phyloP scores from a whole-genome alignment of 768 basidiomycete genomes.

The Auriscalpium orientale region DNA sequence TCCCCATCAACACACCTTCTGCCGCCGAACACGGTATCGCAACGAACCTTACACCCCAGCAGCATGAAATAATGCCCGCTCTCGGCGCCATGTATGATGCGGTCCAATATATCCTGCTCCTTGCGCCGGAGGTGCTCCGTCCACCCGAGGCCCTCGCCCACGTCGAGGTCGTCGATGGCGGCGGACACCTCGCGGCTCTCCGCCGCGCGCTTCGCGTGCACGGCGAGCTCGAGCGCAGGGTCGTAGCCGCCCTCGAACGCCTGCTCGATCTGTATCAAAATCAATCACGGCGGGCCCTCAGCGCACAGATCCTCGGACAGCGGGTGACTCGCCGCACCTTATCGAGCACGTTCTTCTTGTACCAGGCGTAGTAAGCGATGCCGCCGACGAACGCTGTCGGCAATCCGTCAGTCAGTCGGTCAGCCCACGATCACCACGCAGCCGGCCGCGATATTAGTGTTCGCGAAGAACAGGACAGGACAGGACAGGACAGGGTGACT shows the following conservation, averaged over 20 bases:
- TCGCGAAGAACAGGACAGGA: too few relatives aligned
- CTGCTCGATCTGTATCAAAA: constrained; percentile 50
- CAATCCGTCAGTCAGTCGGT: too few relatives aligned
- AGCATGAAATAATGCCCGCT: constrained; percentile 69
- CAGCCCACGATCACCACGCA: too few relatives aligned
- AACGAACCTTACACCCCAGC: constrained; percentile 64
- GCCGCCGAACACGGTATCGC: too few relatives aligned
- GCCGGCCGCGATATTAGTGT: too few relatives aligned
- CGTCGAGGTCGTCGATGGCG: constrained; percentile 25
- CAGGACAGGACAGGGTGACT: too few relatives aligned
- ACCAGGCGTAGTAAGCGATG: constrained; percentile 66
- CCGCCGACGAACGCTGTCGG: constrained; percentile 60
- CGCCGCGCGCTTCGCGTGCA: constrained; percentile 28
- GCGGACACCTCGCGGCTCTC: constrained; percentile 20
- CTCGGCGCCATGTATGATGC: constrained; percentile 69
- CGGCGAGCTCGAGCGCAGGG: constrained; percentile 70
- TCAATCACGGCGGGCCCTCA: neutral
- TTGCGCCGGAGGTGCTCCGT: constrained; percentile 58
- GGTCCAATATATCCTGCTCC: constrained; percentile 72
- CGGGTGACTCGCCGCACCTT: constrained; percentile 40
- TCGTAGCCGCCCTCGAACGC: constrained; percentile 80
- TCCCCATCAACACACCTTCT: constrained; percentile 4
- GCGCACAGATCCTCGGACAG: too few relatives aligned
- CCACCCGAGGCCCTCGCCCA: constrained; percentile 36
- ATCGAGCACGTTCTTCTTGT: constrained; percentile 73